phyloP scores from a whole-genome alignment of 2,329 filamentous ascomycete genomes.

The Endothia cerciana region DNA sequence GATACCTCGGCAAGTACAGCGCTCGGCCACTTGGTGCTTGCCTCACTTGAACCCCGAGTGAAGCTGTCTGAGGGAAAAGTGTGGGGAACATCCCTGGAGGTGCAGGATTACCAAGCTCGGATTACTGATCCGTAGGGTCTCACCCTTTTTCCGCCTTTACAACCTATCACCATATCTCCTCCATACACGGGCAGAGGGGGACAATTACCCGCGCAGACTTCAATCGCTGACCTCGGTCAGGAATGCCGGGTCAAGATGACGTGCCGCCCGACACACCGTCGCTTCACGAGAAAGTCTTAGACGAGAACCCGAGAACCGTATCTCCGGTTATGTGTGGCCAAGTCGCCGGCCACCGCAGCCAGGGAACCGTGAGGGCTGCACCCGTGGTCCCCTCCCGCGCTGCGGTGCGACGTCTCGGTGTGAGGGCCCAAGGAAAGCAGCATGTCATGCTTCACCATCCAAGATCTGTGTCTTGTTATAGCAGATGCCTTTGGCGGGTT shows the following conservation, averaged over 20 bases:
- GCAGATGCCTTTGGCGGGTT: constrained; percentile 2
- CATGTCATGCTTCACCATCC: constrained; percentile 26
- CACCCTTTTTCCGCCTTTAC: constrained; percentile 7
- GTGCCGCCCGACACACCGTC: constrained; percentile 26
- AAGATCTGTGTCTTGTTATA: constrained; percentile 23
- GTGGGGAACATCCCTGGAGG: constrained; percentile 7
- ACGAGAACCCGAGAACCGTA: constrained; percentile 16
- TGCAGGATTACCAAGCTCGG: neutral
- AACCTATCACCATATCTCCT: constrained; percentile 17
- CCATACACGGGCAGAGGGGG: constrained; percentile 6
- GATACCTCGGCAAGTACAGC: neutral
- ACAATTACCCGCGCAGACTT: constrained; percentile 1
- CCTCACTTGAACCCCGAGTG: neutral
- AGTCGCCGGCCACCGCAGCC: constrained; percentile 6
- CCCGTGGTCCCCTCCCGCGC: constrained; percentile 17
- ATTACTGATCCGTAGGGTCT: constrained; percentile 22
- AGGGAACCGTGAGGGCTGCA: constrained; percentile 21
- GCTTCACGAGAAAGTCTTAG: constrained; percentile 10
- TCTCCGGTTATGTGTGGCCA: constrained; percentile 12
- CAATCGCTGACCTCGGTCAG: constrained; percentile 22
- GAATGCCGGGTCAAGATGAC: constrained; percentile 29
- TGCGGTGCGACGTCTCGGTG: constrained; percentile 28
- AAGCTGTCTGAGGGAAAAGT: neutral
- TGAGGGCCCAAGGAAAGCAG: constrained; percentile 24
- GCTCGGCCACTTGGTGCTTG: neutral